Evolutionary conservation across 2,329 filamentous ascomycete species (phyloP).

Genomic region (Trichoderma polysporum): DNA sequence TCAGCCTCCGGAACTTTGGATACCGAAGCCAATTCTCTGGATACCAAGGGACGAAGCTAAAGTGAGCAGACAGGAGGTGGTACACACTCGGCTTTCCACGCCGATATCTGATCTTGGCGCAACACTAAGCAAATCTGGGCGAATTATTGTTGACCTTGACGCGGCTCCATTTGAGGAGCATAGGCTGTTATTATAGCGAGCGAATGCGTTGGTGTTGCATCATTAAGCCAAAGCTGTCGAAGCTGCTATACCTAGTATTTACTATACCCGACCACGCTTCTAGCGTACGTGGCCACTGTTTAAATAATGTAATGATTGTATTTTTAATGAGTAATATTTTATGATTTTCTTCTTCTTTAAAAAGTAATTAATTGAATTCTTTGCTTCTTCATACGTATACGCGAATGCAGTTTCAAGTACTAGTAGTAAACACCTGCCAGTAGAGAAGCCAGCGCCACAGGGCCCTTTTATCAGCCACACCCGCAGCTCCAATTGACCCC

Average conservation of each 20-base stretch:
- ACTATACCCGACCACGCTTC: conserved; percentile 12
- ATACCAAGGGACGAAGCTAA: conserved; percentile 74
- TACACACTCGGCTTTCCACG: conserved; percentile 68
- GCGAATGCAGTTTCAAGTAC: background rate
- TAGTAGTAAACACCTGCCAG: too few relatives aligned
- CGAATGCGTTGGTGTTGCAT: background rate
- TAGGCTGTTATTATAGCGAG: conserved; percentile 41
- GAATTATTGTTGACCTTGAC: conserved; percentile 38
- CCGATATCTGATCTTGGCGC: conserved; percentile 67
- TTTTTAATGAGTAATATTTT: background rate
- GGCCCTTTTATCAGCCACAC: conserved; percentile 13
- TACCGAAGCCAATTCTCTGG: conserved; percentile 71
- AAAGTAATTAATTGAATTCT: accelerated
- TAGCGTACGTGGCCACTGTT: background rate
- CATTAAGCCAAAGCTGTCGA: background rate
- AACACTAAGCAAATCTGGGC: conserved; percentile 35
- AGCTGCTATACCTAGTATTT: background rate
- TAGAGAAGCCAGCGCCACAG: conserved; percentile 1
- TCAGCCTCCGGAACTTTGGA: conserved; percentile 65
- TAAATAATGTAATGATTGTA: background rate
- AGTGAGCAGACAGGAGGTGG: conserved; percentile 74
- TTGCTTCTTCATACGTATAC: background rate
- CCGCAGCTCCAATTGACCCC: conserved; percentile 8
- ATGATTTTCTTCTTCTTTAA: background rate
- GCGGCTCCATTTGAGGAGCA: conserved; percentile 39